Percentiles rank a stretch among this genome's conserved stretches.
These are phyloP conservation scores for Rutstroemia sp. DNA, from an alignment of 2,329 filamentous ascomycete genomes.

Conservation along the genomic window DNA sequence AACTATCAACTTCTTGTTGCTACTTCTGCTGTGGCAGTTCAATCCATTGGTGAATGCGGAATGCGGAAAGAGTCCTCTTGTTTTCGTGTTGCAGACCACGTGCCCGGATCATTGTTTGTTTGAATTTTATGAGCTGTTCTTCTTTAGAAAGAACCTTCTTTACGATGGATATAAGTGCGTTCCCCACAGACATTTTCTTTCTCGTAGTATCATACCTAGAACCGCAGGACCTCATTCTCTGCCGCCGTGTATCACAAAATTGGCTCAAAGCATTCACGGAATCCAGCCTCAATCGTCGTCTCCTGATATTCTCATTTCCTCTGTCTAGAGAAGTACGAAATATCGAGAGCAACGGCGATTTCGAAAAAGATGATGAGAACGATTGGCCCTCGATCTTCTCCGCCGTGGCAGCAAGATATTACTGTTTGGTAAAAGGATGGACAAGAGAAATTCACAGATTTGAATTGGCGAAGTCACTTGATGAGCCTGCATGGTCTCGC, in stretches of 20 bases:
- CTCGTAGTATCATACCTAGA: slow-evolving; percentile 43
- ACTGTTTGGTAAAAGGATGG: slow-evolving; percentile 41
- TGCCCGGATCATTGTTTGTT: too few species aligned
- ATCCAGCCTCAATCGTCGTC: slow-evolving; percentile 37
- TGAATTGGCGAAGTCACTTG: slow-evolving; percentile 32
- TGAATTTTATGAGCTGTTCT: too few species aligned
- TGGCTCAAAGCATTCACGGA: slow-evolving; percentile 45
- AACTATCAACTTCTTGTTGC: not conserved
- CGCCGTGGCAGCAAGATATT: slow-evolving; percentile 45
- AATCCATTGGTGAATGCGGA: too few species aligned
- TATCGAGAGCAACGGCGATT: slow-evolving; percentile 6
- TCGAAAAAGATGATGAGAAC: not conserved
- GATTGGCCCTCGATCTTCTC: slow-evolving; percentile 41
- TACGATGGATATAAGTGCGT: slow-evolving; percentile 33
- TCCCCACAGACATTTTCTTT: slow-evolving; percentile 54
- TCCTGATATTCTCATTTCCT: slow-evolving; percentile 46
- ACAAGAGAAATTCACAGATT: slow-evolving; percentile 41
- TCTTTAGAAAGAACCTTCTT: not conserved
- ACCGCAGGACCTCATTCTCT: slow-evolving; percentile 42
- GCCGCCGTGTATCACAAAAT: slow-evolving; percentile 43
- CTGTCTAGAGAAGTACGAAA: slow-evolving; percentile 43
- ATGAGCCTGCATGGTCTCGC: slow-evolving; percentile 22
- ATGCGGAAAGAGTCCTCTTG: too few species aligned
- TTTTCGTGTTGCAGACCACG: too few species aligned
- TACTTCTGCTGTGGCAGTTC: too few species aligned